A percentile compares a stretch with the other conserved stretches of the same genome.
These are phyloP conservation scores for Brassica rapa DNA, from an alignment of 345 rosid species.

Conservation along the genomic window DNA sequence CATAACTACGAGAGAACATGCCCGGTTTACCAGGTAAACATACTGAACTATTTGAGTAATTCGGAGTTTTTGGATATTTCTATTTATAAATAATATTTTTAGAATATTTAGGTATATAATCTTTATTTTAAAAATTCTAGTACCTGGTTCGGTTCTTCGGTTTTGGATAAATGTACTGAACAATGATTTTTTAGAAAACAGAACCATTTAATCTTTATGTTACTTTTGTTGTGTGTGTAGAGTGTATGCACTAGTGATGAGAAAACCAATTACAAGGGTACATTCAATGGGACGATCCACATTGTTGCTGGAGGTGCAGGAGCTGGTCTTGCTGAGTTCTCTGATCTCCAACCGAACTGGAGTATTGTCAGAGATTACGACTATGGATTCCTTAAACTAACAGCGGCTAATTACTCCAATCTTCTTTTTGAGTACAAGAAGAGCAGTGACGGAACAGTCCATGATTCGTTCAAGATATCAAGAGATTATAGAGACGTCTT, in stretches of 20 bases:
- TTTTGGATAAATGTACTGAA: not conserved
- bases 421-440: constrained; percentile 69
- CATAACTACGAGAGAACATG: constrained; percentile 81
- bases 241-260: constrained; percentile 58
- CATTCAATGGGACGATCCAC: constrained; percentile 65
- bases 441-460: constrained; percentile 65
- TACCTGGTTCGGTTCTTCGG: too few relatives aligned
- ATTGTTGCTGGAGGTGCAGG: constrained; percentile 81
- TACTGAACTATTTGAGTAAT: not conserved
- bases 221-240: constrained; percentile 29
- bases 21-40: constrained; percentile 63
- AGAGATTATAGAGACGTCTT: constrained; percentile 59
- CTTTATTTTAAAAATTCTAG: too few relatives aligned
- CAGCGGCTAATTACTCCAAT: constrained; percentile 58
- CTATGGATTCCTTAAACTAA: constrained; percentile 55
- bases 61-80: too few relatives aligned
- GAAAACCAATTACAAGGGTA: constrained; percentile 52
- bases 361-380: constrained; percentile 59
- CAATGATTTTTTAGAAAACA: not conserved
- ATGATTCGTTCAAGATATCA: constrained; percentile 61
- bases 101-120: too few relatives aligned
- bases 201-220: not conserved
- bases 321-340: constrained; percentile 55
- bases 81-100: too few relatives aligned
- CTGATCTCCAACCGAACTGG: constrained; percentile 53